Percentiles rank a stretch among this genome's conserved stretches.
Conservation (phyloP, 176 grass and related monocot species). For the Oryza rufipogon region DNA sequence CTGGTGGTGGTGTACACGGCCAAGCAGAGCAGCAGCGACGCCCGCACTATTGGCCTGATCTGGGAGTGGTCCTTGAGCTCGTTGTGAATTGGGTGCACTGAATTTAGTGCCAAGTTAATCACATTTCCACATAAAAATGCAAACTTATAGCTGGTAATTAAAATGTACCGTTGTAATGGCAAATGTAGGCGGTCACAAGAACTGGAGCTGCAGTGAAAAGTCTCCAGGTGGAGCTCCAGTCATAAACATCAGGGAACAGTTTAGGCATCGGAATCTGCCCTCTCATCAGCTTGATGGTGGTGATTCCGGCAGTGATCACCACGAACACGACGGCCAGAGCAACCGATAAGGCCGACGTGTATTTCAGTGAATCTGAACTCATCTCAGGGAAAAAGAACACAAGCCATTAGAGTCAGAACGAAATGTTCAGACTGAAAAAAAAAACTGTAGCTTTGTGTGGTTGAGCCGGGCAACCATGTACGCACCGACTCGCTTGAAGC, state of each 20-base stretch:
- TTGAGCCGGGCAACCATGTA: not conserved
- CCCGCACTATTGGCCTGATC: constrained; percentile 79
- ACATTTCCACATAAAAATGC: not conserved
- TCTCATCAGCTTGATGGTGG: constrained; percentile 69
- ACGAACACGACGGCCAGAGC: constrained; percentile 85
- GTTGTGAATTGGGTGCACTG: constrained; percentile 76
- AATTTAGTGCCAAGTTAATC: not conserved
- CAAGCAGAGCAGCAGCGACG: constrained; percentile 66
- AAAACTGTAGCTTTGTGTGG: not conserved
- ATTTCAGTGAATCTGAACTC: constrained; percentile 79
- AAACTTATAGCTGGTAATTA: not conserved
- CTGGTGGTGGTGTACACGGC: constrained; percentile 76
- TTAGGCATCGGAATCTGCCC: constrained; percentile 74
- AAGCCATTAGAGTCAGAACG: not conserved
- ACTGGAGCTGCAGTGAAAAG: constrained; percentile 88
- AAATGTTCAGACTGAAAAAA: not conserved
- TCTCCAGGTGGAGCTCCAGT: constrained; percentile 73
- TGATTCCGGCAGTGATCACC: constrained; percentile 84
- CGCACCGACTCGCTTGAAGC: constrained; percentile 82
- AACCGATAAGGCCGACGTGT: constrained; percentile 85
- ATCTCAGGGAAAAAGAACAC: not conserved
- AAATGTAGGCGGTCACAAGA: constrained; percentile 92
- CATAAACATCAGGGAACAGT: constrained; percentile 63
- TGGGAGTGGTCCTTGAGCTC: constrained; percentile 69
- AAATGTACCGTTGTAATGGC: constrained; percentile 85